Evolutionary conservation across 805 yeast species (phyloP).

Genomic region (Debaryomyces castellii): DNA sequence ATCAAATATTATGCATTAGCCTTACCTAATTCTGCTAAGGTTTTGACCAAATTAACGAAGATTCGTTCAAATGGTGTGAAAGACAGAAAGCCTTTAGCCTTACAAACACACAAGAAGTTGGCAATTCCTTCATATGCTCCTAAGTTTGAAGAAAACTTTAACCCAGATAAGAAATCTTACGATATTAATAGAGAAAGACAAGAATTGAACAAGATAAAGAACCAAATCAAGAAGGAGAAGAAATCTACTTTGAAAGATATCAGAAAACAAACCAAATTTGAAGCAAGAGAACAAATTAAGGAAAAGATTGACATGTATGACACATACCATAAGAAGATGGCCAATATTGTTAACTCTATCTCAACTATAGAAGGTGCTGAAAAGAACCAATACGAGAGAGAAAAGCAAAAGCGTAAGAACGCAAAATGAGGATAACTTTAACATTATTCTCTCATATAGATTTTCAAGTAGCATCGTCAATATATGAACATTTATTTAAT

Average conservation of each 20-base stretch:
- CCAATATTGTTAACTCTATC: conserved; percentile 79
- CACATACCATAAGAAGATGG: conserved; percentile 88
- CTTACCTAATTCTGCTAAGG: conserved; percentile 33
- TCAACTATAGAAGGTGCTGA: conserved; percentile 95
- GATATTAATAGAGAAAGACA: conserved; percentile 80
- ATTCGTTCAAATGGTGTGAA: conserved; percentile 35
- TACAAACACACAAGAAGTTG: conserved; percentile 82
- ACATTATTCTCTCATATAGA: not conserved
- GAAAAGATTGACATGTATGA: conserved; percentile 74
- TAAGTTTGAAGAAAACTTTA: conserved; percentile 91
- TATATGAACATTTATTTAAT: conserved; percentile 1
- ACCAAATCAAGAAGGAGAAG: conserved; percentile 87
- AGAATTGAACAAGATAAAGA: conserved; percentile 79
- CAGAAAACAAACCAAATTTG: conserved; percentile 84
- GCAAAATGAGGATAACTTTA: too few relatives aligned
- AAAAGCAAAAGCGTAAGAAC: conserved; percentile 63
- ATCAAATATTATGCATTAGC: conserved; percentile 32
- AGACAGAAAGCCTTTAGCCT: conserved; percentile 58
- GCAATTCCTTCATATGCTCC: conserved; percentile 87
- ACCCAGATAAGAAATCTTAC: conserved; percentile 90
- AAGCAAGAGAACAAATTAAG: conserved; percentile 78
- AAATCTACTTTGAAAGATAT: conserved; percentile 86
- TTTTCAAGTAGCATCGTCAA: not conserved
- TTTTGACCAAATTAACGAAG: conserved; percentile 49
- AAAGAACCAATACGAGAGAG: conserved; percentile 88